Conservation (phyloP, 768 basidiomycete species). For the Russula griseocarnosa region DNA sequence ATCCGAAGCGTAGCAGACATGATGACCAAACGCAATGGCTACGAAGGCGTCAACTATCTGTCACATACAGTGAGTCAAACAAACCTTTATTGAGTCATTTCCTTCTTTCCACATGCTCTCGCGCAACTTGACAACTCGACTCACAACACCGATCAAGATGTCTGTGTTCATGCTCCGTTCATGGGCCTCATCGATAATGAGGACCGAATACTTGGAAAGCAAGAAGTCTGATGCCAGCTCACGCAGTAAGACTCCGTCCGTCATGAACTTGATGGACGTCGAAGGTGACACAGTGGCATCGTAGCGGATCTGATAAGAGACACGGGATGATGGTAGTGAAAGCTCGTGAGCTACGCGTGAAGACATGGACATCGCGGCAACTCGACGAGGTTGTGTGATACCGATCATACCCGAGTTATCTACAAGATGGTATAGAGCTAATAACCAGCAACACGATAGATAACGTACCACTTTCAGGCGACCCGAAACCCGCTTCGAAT, state of each 20-base stretch:
- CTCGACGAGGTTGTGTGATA: constrained; percentile 93
- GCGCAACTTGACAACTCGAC: constrained; percentile 83
- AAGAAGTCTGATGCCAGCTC: constrained; percentile 91
- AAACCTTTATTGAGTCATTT: constrained; percentile 66
- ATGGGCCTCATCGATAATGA: constrained; percentile 97
- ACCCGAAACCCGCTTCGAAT: constrained; percentile 95
- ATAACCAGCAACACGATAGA: background rate
- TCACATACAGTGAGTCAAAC: constrained; percentile 11
- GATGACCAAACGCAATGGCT: constrained; percentile 90
- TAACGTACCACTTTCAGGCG: constrained; percentile 66
- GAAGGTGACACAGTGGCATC: constrained; percentile 87
- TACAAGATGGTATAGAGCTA: constrained; percentile 33
- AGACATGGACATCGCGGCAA: constrained; percentile 96
- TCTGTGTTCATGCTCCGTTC: constrained; percentile 98
- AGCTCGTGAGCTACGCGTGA: constrained; percentile 89
- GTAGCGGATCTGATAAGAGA: constrained; percentile 97
- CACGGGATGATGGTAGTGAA: constrained; percentile 71
- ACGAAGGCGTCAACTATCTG: constrained; percentile 1
- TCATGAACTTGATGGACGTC: constrained; percentile 99
- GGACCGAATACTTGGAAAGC: constrained; percentile 88
- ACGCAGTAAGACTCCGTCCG: constrained; percentile 92
- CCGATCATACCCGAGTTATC: constrained; percentile 99
- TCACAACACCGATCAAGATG: constrained; percentile 94
- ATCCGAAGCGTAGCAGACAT: constrained; percentile 98
- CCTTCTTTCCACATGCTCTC: constrained; percentile 85